Evolutionary conservation across 2,329 filamentous ascomycete species (phyloP), one percentile per base, ranked within the genome.

Genomic region (Botryotinia narcissicola): DNA sequence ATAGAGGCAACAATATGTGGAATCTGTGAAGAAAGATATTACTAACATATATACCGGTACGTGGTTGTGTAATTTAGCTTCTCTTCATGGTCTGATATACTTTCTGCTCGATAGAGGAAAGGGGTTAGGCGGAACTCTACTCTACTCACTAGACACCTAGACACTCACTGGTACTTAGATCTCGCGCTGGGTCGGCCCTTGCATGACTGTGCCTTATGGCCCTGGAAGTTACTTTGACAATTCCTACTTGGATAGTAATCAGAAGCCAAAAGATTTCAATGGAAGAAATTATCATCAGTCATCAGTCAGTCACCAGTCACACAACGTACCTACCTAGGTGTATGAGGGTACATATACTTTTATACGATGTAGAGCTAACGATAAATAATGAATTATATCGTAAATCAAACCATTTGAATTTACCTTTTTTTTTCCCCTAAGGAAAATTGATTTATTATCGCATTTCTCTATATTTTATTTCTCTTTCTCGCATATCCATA

Each of bases 231-330:
- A 37, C 54, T 32, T 59, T 59, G 29, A 59, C 16, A 16, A 16
- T 9, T 16, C 12, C 3, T n/a, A n/a, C 48, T n/a, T 18, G 32
- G 54, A 18, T 37, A 37, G 20, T 46, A 9, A 29, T 37, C 44
- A n/a, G 63, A 67, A 67, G 22, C 20, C 63, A 51, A 51, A 51
- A 67, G 63, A 67, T 14, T 51, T 37, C 63, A 20, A 67, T 37
- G 29, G 63, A 66, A 66, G 42, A n/a, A n/a, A 7, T 25, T 7
- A 22, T 32, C 20, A 32, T 32, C 46, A 48, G 46, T 48, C 46
- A 48, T 48, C 46, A 32, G 3, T 32, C 32, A 32, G 54, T 60
- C 32, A 60, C 57, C 57, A 60, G 57, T 37, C 32, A 37, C 32
- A 37, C 54, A 59, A 20, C 16, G 29, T 18, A 32, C 16, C n/a